Evolutionary conservation across 768 basidiomycete species (phyloP).

Genomic region (Rubroboletus pulcherrimus): DNA sequence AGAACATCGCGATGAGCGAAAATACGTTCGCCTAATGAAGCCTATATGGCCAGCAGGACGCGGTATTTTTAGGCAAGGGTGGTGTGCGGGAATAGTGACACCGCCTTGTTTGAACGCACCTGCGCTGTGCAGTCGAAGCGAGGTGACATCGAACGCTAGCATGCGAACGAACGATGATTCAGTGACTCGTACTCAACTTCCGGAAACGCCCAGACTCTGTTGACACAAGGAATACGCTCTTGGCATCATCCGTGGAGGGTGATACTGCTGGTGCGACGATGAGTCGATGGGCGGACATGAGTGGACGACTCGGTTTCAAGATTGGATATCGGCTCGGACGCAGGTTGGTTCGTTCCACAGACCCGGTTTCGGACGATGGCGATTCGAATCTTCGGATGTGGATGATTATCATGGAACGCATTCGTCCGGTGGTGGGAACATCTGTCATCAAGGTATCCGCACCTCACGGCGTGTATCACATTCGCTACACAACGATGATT

Average conservation of each 20-base stretch:
- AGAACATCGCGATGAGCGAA: conserved; percentile 8
- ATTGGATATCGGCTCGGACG: neutral
- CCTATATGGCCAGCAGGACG: neutral
- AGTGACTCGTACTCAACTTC: neutral
- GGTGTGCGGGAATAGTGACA: conserved; percentile 1
- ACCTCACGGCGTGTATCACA: neutral
- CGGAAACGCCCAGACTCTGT: too few species aligned
- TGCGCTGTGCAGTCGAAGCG: neutral
- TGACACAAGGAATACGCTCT: neutral
- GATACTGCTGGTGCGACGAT: neutral
- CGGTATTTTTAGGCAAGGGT: conserved; percentile 6
- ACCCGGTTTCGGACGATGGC: neutral
- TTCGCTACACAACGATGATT: neutral
- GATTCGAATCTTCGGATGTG: neutral
- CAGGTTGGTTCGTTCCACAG: neutral
- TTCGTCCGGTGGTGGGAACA: neutral
- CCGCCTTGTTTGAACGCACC: neutral
- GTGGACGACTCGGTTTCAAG: neutral
- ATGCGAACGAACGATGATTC: neutral
- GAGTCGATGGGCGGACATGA: neutral
- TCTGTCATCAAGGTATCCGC: neutral
- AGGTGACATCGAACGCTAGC: neutral
- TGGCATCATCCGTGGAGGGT: neutral
- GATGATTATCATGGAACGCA: neutral
- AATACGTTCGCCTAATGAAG: neutral